Percentiles rank a stretch among this genome's conserved stretches.
Conservation (phyloP, 2,329 filamentous ascomycete species). For the Neopestalotiopsis sp. region DNA sequence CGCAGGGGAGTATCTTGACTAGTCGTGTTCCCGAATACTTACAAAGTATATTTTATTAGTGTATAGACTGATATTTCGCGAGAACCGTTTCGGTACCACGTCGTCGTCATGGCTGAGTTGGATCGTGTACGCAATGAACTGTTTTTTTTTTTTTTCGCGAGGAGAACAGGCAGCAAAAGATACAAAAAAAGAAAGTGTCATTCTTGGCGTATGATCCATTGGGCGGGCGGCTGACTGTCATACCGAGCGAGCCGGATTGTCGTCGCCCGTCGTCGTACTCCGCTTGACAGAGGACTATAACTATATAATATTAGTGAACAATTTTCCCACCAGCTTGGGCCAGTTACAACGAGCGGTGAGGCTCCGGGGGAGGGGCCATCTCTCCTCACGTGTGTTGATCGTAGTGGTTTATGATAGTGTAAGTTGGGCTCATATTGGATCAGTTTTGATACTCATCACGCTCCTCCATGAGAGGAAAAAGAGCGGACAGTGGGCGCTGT, state of each 20-base stretch:
- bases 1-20: no score
- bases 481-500: neutral
- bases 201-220: neutral
- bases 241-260: conserved; percentile 14
- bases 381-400: no score
- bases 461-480: neutral
- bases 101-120: neutral
- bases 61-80: neutral
- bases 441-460: neutral
- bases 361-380: neutral
- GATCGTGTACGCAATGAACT: neutral
- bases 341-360: neutral
- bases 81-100: neutral
- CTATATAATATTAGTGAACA: neutral
- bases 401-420: no score
- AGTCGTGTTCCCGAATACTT: no score
- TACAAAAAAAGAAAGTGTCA: neutral
- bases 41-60: neutral
- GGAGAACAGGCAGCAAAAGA: conserved; percentile 1
- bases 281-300: neutral
- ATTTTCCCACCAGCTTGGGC: neutral
- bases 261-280: neutral
- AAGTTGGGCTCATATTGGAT: no score
- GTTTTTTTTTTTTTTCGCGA: neutral
- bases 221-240: neutral